A percentile compares a stretch with the other conserved stretches of the same genome.
Conservation (phyloP, 2,329 filamentous ascomycete genomes). For the Aspergillus uvarum region DNA sequence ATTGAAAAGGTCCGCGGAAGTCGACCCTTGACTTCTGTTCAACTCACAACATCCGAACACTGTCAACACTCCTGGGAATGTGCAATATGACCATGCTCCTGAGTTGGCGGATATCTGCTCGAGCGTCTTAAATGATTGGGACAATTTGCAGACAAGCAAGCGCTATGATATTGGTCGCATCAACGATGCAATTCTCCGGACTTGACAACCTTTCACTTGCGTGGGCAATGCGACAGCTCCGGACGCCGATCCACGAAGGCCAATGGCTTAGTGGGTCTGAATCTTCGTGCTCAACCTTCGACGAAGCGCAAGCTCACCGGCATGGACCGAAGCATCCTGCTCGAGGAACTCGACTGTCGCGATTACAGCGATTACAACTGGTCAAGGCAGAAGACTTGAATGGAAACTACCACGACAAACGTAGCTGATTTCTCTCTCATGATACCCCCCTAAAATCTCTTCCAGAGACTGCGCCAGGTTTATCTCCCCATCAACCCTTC, state of each 20-base stretch:
- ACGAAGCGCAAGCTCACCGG: too few species aligned
- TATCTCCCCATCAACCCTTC: constrained; percentile 71
- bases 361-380: too few species aligned
- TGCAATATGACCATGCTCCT: background rate
- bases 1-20: background rate
- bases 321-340: too few species aligned
- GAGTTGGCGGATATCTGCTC: background rate
- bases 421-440: background rate
- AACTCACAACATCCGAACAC: background rate
- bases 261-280: too few species aligned
- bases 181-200: background rate
- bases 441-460: background rate
- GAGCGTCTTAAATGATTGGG: background rate
- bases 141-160: background rate
- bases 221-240: too few species aligned
- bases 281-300: too few species aligned
- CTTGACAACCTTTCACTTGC: too few species aligned
- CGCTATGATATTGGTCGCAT: background rate
- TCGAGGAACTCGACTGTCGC: too few species aligned
- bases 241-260: too few species aligned
- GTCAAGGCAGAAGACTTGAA: too few species aligned
- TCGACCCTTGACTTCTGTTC: background rate
- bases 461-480: constrained; percentile 61
- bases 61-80: background rate
- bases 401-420: too few species aligned